Evolutionary conservation across 345 rosid species (phyloP).

Genomic region (Camelina laxa): DNA sequence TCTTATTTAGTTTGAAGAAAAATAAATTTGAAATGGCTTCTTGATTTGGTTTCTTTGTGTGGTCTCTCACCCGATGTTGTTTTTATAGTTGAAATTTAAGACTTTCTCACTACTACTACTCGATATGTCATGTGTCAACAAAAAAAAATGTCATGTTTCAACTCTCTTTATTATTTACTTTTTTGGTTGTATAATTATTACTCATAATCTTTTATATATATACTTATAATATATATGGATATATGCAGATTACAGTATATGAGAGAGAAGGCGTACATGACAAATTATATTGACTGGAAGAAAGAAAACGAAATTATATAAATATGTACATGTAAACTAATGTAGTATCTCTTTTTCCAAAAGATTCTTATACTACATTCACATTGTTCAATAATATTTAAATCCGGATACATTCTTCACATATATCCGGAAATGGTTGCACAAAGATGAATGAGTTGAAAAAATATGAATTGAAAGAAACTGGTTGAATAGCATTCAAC

Average conservation of each 20-base stretch:
- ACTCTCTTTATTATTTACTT: constrained; percentile 2
- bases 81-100: constrained; percentile 38
- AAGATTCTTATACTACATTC: background rate
- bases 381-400: background rate
- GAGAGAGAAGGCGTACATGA: constrained; percentile 6
- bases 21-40: constrained; percentile 9
- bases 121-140: constrained; percentile 29
- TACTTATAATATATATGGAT: too few species aligned
- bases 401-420: too few species aligned
- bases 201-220: background rate
- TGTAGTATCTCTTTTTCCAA: background rate
- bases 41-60: constrained; percentile 20
- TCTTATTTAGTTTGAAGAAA: constrained; percentile 24
- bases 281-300: background rate
- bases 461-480: too few species aligned
- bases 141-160: background rate
- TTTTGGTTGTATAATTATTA: constrained; percentile 14
- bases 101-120: constrained; percentile 44
- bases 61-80: constrained; percentile 20
- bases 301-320: background rate
- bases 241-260: background rate
- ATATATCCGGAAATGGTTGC: too few species aligned
- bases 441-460: too few species aligned
- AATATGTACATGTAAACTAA: background rate
- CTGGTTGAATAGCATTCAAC: too few species aligned